Evolutionary conservation across 805 yeast genomes (phyloP).

Genomic region (Pichia ethanolica): DNA sequence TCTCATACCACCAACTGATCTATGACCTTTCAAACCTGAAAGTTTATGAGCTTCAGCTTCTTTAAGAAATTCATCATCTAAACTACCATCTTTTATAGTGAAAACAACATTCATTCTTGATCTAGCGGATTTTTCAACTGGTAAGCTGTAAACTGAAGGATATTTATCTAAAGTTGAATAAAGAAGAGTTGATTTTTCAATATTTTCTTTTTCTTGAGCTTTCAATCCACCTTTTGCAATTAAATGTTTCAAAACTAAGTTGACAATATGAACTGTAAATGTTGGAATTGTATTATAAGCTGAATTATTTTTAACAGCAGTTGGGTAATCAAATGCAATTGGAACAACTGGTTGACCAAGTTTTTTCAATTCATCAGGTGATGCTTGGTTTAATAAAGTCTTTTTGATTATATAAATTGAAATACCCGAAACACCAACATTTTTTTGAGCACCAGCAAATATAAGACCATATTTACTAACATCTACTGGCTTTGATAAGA

Average conservation of each 20-base stretch:
- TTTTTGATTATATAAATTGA: conserved; percentile 88
- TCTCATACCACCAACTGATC: conserved; percentile 96
- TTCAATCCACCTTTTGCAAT: conserved; percentile 65
- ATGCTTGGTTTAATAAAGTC: conserved; percentile 58
- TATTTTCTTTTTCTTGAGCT: conserved; percentile 50
- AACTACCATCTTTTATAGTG: conserved; percentile 50
- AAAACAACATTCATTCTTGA: conserved; percentile 93
- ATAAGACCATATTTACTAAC: conserved; percentile 80
- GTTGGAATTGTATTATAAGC: conserved; percentile 95
- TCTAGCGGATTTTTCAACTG: conserved; percentile 58
- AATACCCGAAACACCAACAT: conserved; percentile 94
- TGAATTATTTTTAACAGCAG: conserved; percentile 80
- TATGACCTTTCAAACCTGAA: conserved; percentile 86
- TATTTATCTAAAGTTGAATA: conserved; percentile 60
- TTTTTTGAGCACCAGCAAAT: conserved; percentile 98
- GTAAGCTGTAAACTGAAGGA: conserved; percentile 57
- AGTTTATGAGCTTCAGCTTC: conserved; percentile 55
- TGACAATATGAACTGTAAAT: conserved; percentile 80
- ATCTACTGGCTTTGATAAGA: conserved; percentile 74
- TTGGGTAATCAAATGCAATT: conserved; percentile 80
- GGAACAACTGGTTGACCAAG: conserved; percentile 76
- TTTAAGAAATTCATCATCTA: conserved; percentile 63
- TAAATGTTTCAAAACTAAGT: conserved; percentile 63
- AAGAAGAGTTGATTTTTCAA: conserved; percentile 52
- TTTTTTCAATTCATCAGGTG: conserved; percentile 50